These are phyloP conservation scores for Hypoxylon lienhwacheense DNA, from an alignment of 495 filamentous ascomycete genomes.

Conservation along the genomic window DNA sequence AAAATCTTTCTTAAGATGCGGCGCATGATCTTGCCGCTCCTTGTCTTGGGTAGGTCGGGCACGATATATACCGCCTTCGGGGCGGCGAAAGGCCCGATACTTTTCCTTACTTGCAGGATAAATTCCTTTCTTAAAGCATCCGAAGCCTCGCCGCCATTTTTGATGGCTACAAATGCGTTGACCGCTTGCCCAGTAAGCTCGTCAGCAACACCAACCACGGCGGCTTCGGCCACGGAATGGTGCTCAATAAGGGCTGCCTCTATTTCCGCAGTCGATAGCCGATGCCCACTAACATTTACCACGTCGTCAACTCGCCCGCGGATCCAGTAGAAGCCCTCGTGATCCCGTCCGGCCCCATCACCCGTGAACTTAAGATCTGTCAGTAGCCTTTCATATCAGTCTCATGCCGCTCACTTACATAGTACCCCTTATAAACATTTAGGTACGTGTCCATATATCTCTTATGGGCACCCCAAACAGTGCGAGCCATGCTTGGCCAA, in stretches of 20 bases:
- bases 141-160: conserved; percentile 76
- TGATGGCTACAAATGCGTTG: conserved; percentile 94
- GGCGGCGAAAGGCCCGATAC: conserved; percentile 94
- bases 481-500: conserved; percentile 98
- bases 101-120: conserved; percentile 91
- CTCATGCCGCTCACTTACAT: conserved; percentile 62
- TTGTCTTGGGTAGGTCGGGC: conserved; percentile 92
- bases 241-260: conserved; percentile 96
- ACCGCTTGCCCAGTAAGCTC: conserved; percentile 96
- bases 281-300: conserved; percentile 95
- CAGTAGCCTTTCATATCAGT: conserved; percentile 31
- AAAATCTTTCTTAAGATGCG: conserved; percentile 96
- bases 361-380: conserved; percentile 81
- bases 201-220: conserved; percentile 90
- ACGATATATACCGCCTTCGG: conserved; percentile 91
- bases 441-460: conserved; percentile 98
- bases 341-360: conserved; percentile 94
- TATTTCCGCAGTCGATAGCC: conserved; percentile 96
- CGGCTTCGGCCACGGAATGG: conserved; percentile 84
- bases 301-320: conserved; percentile 98
- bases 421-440: conserved; percentile 97
- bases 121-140: conserved; percentile 91
- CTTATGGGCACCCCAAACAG: conserved; percentile 97
- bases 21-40: conserved; percentile 98
- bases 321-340: conserved; percentile 99